These are phyloP conservation scores for Rosa persica DNA, from an alignment of 306 rosid genomes.

Conservation along the genomic window DNA sequence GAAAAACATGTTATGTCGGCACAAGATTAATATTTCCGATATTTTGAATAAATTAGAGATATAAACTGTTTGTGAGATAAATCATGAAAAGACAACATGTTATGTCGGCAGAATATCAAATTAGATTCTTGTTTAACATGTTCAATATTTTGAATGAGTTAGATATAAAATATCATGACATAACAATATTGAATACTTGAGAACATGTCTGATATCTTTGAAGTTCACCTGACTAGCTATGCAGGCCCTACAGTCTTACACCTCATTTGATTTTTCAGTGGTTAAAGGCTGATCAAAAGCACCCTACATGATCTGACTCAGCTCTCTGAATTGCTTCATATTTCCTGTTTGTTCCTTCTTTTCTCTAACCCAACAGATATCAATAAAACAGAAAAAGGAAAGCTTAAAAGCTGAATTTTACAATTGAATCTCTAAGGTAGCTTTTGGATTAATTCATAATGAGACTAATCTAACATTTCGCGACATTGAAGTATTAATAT, in stretches of 20 bases:
- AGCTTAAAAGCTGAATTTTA: not conserved
- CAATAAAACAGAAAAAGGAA: not conserved
- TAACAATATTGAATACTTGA: not conserved
- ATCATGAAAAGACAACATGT: no score
- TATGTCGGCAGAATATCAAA: no score
- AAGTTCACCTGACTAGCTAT: not conserved
- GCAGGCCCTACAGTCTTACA: not conserved
- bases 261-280: not conserved
- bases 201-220: not conserved
- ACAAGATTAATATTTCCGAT: not conserved
- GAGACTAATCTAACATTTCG: not conserved
- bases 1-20: not conserved
- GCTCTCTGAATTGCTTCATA: not conserved
- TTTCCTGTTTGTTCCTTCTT: not conserved
- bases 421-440: not conserved
- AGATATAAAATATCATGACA: not conserved
- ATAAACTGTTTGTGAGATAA: no score
- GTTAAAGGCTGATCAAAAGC: constrained; percentile 4
- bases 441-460: not conserved
- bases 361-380: not conserved
- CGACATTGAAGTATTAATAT: not conserved
- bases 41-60: not conserved
- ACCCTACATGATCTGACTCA: not conserved
- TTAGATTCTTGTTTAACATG: not conserved
- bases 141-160: no score